A percentile compares a stretch with the other conserved stretches of the same genome.
These are phyloP conservation scores for Inga oerstediana DNA, from an alignment of 306 rosid genomes.

Conservation along the genomic window DNA sequence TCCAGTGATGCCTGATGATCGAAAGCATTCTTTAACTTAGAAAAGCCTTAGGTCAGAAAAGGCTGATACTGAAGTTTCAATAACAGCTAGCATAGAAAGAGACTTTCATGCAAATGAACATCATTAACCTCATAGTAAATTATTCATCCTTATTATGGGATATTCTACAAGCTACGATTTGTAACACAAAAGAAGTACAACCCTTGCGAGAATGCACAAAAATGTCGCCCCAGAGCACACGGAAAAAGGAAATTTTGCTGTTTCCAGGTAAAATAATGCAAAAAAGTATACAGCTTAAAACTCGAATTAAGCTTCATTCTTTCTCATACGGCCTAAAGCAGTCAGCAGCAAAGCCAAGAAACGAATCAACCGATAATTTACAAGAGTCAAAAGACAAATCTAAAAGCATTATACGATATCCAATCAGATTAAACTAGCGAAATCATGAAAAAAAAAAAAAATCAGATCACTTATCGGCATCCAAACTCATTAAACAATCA, in stretches of 20 bases:
- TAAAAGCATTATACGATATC: neutral
- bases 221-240: neutral
- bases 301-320: neutral
- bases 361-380: neutral
- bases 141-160: neutral
- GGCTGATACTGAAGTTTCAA: neutral
- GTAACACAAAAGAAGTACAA: neutral
- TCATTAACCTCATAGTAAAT: neutral
- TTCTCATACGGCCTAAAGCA: neutral
- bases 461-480: constrained; percentile 16
- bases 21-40: neutral
- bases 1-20: neutral
- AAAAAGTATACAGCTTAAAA: neutral
- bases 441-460: neutral
- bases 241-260: neutral
- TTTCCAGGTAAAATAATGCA: neutral
- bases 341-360: neutral
- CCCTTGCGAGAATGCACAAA: neutral
- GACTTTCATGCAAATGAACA: neutral
- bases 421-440: neutral
- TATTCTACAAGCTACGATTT: neutral
- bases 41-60: neutral
- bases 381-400: neutral
- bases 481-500: constrained; percentile 21
- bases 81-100: neutral